Evolutionary conservation across 441 rosid species (phyloP), one percentile per base, ranked within the genome.

Genomic region (Viola pubescens): DNA sequence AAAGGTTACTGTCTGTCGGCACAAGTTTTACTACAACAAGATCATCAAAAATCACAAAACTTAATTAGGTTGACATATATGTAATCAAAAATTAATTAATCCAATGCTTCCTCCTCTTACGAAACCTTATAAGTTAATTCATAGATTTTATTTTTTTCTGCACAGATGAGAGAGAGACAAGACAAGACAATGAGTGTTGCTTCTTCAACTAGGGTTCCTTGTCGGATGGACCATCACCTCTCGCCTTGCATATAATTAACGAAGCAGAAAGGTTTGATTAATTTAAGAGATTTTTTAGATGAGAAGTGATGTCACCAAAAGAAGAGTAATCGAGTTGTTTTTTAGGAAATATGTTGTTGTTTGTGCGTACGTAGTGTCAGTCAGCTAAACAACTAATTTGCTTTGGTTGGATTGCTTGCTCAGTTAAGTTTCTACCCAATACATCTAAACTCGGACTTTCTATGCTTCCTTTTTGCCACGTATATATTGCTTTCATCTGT

Each of bases 371-470:
- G 67, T 65, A 61, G 42, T 72, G 75, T 76, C 80, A 70, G 83
- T 76, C 80, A 70, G 83, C 76, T 75, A 80, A 80, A 75, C 79
- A 79, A 79, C 81, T 80, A 77, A 70, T 26, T 26, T 26, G 34
- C 34, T 26, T 26, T 26, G 34, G 34, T 26, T 26, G 34, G 34
- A 68, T 84, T 74, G 85, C 85, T 79, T 81, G 73, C 73, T 68
- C 65, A 13, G 56, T 63, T 61, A 76, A 76, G 81, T 80, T 80
- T 78, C 83, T 78, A 81, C 82, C 90, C 81, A 70, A 78, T 75
- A 70, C 80, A 84, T 81, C 84, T 79, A 83, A 81, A 77, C 80
- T 72, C 77, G 65, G 82, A 81, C 86, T 83, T 83, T 73, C 75
- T 58, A 57, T 70, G 62, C 70, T 70, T 74, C 60, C 48, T 7